Percentiles rank a stretch among this genome's conserved stretches.
phyloP scores from a whole-genome alignment of 768 basidiomycete species.

The Phanerodontia chrysosporium region DNA sequence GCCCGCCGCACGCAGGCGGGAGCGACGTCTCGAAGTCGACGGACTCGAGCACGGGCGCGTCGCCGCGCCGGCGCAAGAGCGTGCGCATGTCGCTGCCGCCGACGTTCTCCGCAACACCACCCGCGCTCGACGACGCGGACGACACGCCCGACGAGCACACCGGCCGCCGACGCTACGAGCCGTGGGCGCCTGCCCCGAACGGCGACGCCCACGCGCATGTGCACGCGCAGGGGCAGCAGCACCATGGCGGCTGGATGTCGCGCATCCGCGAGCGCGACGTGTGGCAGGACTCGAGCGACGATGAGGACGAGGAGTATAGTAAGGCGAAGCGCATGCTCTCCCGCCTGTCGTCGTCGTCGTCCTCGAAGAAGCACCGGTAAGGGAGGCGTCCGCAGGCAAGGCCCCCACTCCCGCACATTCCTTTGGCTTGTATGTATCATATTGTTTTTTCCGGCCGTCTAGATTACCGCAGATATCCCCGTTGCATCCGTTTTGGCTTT shows the following conservation, averaged over 20 bases:
- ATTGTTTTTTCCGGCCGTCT: not conserved
- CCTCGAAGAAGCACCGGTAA: slow-evolving; percentile 31
- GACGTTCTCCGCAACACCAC: slow-evolving; percentile 70
- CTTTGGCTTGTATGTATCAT: not conserved
- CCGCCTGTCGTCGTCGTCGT: not conserved
- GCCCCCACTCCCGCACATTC: not conserved
- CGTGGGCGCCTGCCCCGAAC: slow-evolving; percentile 17
- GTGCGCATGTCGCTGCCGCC: slow-evolving; percentile 76
- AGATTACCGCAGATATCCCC: not conserved
- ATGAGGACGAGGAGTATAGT: slow-evolving; percentile 61
- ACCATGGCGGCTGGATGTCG: slow-evolving; percentile 17
- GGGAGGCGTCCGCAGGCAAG: too few species aligned
- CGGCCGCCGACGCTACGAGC: slow-evolving; percentile 13
- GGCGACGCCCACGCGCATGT: slow-evolving; percentile 14
- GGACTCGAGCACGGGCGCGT: slow-evolving; percentile 8
- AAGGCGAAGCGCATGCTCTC: slow-evolving; percentile 52
- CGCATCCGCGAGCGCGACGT: slow-evolving; percentile 15
- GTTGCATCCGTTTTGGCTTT: not conserved
- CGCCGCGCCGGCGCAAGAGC: slow-evolving; percentile 52
- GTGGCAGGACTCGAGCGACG: slow-evolving; percentile 77
- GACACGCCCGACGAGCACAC: slow-evolving; percentile 11
- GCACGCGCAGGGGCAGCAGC: slow-evolving; percentile 19
- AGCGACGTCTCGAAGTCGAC: slow-evolving; percentile 28
- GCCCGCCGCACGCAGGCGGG: slow-evolving; percentile 10
- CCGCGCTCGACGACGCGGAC: slow-evolving; percentile 48